These are phyloP conservation scores for Solanum verrucosum DNA, from an alignment of 257 asterid species.

Conservation along the genomic window DNA sequence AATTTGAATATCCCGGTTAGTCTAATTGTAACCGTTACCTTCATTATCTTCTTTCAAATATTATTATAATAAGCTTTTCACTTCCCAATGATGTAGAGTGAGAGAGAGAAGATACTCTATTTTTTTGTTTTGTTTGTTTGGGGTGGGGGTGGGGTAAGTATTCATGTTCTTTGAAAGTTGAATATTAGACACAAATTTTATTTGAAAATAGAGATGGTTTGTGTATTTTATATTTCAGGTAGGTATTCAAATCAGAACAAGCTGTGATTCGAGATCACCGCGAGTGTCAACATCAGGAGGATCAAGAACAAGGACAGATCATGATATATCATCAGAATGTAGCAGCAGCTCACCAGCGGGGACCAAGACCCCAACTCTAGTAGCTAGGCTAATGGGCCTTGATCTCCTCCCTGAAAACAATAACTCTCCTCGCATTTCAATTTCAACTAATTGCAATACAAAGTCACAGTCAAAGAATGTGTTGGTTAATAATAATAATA, in stretches of 20 bases:
- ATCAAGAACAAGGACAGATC: conserved; percentile 22
- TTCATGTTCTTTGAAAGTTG: neutral
- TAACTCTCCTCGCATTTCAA: conserved; percentile 37
- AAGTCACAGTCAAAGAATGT: conserved; percentile 11
- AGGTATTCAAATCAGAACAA: conserved; percentile 59
- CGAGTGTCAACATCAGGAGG: conserved; percentile 22
- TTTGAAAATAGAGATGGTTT: neutral
- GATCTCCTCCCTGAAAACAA: conserved; percentile 62
- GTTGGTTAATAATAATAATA: neutral
- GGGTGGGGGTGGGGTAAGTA: neutral
- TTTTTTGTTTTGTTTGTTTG: neutral
- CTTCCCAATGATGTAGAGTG: conserved; percentile 21
- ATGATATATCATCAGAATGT: conserved; percentile 29
- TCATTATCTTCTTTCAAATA: neutral
- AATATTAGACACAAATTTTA: too few relatives aligned
- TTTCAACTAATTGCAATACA: conserved; percentile 8
- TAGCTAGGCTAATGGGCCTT: conserved; percentile 95
- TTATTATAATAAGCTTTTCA: neutral
- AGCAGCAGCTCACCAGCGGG: conserved; percentile 47
- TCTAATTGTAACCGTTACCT: conserved; percentile 36
- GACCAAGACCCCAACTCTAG: conserved; percentile 65
- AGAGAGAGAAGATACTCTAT: neutral
- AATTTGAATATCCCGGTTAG: conserved; percentile 22
- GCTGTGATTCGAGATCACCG: conserved; percentile 23
- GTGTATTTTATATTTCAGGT: conserved; percentile 25